Evolutionary conservation across 1,284 basidiomycete species (phyloP).

Genomic region (Ganoderma sinense): DNA sequence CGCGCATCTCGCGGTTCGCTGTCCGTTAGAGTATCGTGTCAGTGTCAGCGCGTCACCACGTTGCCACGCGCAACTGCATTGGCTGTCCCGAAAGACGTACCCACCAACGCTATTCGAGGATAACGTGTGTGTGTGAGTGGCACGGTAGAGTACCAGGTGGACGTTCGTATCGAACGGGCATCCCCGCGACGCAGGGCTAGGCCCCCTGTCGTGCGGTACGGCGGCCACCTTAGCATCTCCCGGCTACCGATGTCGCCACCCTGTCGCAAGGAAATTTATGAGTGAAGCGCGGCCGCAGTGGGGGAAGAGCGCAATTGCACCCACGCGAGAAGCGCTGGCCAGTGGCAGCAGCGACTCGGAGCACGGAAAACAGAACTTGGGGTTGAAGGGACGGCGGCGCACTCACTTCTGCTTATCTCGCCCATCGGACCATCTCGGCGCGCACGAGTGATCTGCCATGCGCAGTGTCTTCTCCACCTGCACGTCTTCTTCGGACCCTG

Average conservation of each 20-base stretch:
- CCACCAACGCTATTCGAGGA: neutral
- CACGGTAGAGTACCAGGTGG: neutral
- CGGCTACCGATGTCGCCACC: neutral
- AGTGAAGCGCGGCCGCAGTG: neutral
- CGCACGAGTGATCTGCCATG: neutral
- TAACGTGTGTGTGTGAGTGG: neutral
- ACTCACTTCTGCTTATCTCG: neutral
- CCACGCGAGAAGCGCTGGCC: neutral
- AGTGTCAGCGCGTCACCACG: neutral
- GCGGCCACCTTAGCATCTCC: neutral
- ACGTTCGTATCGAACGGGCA: neutral
- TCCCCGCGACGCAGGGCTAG: neutral
- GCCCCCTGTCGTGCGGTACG: neutral
- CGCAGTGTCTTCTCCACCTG: neutral
- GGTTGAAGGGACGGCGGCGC: neutral
- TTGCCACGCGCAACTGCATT: neutral
- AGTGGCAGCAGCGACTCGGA: neutral
- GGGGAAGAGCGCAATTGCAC: neutral
- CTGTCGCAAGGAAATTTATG: neutral
- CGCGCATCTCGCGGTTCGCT: slow-evolving; percentile 1
- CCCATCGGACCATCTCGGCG: slow-evolving; percentile 1
- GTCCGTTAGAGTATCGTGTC: neutral
- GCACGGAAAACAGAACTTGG: neutral
- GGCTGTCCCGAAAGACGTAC: neutral
- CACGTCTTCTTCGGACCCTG: neutral